Evolutionary conservation across 1,284 basidiomycete species (phyloP), one percentile per base, ranked within the genome.

Genomic region (Sphagnurus paluster): DNA sequence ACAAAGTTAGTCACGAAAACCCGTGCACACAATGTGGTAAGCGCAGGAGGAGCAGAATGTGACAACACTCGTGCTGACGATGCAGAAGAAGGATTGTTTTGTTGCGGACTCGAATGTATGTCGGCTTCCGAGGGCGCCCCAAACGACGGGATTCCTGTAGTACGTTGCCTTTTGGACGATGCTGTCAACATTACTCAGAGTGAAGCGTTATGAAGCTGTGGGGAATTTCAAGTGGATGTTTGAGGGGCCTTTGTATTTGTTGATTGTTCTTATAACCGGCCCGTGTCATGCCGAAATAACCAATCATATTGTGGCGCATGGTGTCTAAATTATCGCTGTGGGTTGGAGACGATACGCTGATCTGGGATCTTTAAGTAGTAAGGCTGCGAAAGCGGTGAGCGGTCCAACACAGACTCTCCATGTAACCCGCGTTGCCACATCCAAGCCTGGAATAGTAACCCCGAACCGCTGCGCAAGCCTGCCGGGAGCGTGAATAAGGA

Each of bases 11-110:
- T 54, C n/a, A 74, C 79, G 53, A 86, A 83, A 3, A 69, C 59
- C 14, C 75, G 72, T 5, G 74, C 71, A 53, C 79, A 82, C 19
- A 82, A 54, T 0, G 68, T 67, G 3, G 71, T 61, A n/a, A 85
- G 61, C 0, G 77, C 53, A 0, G 75, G 75, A 7, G 79, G 54
- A 13, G 55, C 52, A 6, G 54, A 56, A 10, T 47, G 52, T 2
- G 65, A 63, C 16, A 76, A 46, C 11, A 35, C 44, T 4, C 82
- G 74, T 11, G 62, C 71, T 3, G 80, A 82, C 39, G 75, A 66
- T 1, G 74, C 74, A 13, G 76, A 70, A 3, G 80, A 77, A 0
- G 79, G 76, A 1, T 77, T 73, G 13, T 67, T 66, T 24, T 65
- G 68, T 2, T 63, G 39, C 40, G 58, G 57, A 55, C 68, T 33